Percentiles rank a stretch among this genome's conserved stretches.
Evolutionary conservation across 495 filamentous ascomycete species (phyloP).

Genomic region (Penicillium verhagenii): DNA sequence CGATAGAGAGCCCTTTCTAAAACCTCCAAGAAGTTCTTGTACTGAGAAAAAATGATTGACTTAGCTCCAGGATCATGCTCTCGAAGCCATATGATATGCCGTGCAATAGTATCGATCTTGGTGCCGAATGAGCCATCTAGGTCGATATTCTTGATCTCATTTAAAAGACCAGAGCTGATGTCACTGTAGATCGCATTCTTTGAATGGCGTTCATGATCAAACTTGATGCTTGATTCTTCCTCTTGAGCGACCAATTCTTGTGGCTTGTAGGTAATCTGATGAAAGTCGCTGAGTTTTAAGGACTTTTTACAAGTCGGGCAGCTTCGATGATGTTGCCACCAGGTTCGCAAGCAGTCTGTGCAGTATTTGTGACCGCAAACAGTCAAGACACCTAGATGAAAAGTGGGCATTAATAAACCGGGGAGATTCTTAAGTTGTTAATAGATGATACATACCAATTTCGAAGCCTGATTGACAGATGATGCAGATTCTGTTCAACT

Average conservation of each 20-base stretch:
- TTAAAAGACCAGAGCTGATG: constrained; percentile 66
- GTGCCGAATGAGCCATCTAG: constrained; percentile 75
- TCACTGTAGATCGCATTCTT: constrained; percentile 69
- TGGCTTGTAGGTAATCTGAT: constrained; percentile 82
- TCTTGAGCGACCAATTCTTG: constrained; percentile 66
- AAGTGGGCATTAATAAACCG: constrained; percentile 12
- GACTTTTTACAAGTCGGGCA: constrained; percentile 78
- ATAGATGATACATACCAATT: constrained; percentile 51
- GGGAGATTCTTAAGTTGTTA: not conserved
- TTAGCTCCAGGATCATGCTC: constrained; percentile 83
- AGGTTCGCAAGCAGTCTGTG: constrained; percentile 74
- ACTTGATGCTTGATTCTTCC: constrained; percentile 46
- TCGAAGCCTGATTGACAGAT: constrained; percentile 77
- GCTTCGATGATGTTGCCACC: constrained; percentile 63
- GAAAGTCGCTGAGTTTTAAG: constrained; percentile 61
- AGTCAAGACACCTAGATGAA: constrained; percentile 61
- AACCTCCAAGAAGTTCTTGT: constrained; percentile 73
- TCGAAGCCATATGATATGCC: constrained; percentile 82
- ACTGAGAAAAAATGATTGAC: constrained; percentile 90
- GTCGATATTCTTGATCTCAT: constrained; percentile 80
- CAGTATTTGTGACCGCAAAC: constrained; percentile 90
- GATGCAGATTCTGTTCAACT: constrained; percentile 63
- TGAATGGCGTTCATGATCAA: constrained; percentile 27
- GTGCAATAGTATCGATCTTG: constrained; percentile 80
- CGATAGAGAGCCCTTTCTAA: constrained; percentile 63